Percentiles rank a stretch among this genome's conserved stretches.
Evolutionary conservation across 306 rosid species (phyloP).

Genomic region (Neltuma alba): DNA sequence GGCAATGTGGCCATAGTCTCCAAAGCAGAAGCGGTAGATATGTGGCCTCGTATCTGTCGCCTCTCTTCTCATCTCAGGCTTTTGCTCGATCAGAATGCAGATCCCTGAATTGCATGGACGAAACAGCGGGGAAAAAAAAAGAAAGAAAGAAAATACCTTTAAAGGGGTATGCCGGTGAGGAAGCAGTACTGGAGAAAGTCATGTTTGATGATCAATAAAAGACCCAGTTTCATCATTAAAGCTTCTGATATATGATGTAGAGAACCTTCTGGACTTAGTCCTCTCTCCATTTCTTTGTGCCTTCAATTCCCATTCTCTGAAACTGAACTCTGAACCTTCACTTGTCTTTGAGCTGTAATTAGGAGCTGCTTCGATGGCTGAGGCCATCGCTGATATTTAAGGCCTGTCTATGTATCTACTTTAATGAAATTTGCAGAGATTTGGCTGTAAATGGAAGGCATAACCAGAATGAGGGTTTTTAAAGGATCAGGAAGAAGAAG

Average conservation of each 20-base stretch:
- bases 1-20: no score
- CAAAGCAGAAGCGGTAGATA: no score
- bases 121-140: neutral
- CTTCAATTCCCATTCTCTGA: slow-evolving; percentile 70
- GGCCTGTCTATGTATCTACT: neutral
- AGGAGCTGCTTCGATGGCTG: slow-evolving; percentile 51
- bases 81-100: no score
- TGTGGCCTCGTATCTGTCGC: no score
- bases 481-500: neutral
- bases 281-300: slow-evolving; percentile 58
- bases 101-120: no score
- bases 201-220: slow-evolving; percentile 87
- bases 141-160: slow-evolving; percentile 58
- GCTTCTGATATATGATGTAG: slow-evolving; percentile 87
- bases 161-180: slow-evolving; percentile 83
- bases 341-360: slow-evolving; percentile 44
- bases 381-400: slow-evolving; percentile 34
- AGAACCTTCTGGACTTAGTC: slow-evolving; percentile 69
- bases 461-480: neutral
- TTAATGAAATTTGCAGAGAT: neutral
- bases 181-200: slow-evolving; percentile 83
- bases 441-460: neutral
- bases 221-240: slow-evolving; percentile 82
- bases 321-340: slow-evolving; percentile 75
- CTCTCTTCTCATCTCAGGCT: no score